phyloP scores from a whole-genome alignment of 495 filamentous ascomycete genomes.

The Daldinia caldariorum region DNA sequence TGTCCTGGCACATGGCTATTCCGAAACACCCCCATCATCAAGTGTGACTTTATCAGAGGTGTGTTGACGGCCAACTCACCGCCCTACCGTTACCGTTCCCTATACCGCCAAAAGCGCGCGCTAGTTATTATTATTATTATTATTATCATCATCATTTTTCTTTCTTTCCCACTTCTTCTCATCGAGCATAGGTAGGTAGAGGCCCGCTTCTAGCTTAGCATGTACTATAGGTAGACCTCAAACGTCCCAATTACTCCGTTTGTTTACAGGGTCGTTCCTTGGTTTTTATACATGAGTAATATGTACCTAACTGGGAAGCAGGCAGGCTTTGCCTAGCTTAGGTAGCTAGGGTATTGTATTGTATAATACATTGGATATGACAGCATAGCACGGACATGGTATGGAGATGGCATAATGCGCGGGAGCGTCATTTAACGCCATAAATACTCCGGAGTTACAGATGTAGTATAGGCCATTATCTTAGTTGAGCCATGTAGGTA shows the following conservation, averaged over 20 bases:
- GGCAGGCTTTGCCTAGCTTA: neutral
- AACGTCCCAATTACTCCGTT: slow-evolving; percentile 20
- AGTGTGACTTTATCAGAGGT: slow-evolving; percentile 5
- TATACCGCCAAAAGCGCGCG: slow-evolving; percentile 17
- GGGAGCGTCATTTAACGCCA: neutral
- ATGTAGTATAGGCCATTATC: neutral
- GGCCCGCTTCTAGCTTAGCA: slow-evolving; percentile 27
- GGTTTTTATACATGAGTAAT: slow-evolving; percentile 5
- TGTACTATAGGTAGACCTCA: slow-evolving; percentile 3
- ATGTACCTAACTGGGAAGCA: neutral
- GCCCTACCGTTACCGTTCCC: slow-evolving; percentile 15
- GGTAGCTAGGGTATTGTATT: no score
- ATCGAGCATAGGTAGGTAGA: neutral
- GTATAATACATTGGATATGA: neutral
- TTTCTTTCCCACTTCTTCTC: slow-evolving; percentile 9
- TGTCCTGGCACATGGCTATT: slow-evolving; percentile 12
- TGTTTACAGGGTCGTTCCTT: slow-evolving; percentile 22
- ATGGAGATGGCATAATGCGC: neutral
- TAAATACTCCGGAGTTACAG: slow-evolving; percentile 4
- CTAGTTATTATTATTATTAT: slow-evolving; percentile 7
- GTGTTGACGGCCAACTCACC: slow-evolving; percentile 28
- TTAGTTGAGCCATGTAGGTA: neutral
- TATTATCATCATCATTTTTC: neutral
- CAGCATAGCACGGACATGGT: neutral
- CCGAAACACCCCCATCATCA: slow-evolving; percentile 8